Evolutionary conservation across 2,329 filamentous ascomycete species (phyloP).

Genomic region (Eurotiales sp.): DNA sequence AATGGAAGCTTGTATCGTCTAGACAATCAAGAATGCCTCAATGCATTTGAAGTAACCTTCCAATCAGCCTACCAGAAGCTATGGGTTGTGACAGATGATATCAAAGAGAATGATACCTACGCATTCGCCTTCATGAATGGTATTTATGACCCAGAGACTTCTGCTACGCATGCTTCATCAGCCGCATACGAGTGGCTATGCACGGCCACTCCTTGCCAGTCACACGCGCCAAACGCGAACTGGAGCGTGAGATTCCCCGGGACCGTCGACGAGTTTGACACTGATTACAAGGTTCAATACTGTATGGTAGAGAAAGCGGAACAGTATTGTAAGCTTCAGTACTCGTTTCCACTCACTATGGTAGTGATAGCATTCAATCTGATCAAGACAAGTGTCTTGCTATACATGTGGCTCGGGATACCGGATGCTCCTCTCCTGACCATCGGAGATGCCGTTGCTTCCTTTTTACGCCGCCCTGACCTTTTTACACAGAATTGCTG

Average conservation of each 20-base stretch:
- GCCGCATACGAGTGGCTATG: not conserved
- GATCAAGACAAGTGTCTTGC: not conserved
- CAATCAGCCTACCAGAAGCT: not conserved
- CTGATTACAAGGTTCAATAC: not conserved
- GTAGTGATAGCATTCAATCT: not conserved
- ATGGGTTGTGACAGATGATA: not conserved
- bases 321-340: not conserved
- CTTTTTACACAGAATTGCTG: not conserved
- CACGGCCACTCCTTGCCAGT: too few relatives aligned
- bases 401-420: not conserved
- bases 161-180: not conserved
- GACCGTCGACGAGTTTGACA: not conserved
- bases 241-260: not conserved
- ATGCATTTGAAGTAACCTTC: not conserved
- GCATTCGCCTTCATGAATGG: not conserved
- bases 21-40: not conserved
- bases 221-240: too few relatives aligned
- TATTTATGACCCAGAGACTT: not conserved
- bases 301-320: not conserved
- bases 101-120: not conserved
- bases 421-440: conserved; percentile 11
- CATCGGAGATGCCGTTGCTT: conserved; percentile 20
- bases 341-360: not conserved
- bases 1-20: not conserved
- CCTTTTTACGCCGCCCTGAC: conserved; percentile 13